Conservation (phyloP, 2,329 filamentous ascomycete species). For the Drechmeria coniospora region DNA sequence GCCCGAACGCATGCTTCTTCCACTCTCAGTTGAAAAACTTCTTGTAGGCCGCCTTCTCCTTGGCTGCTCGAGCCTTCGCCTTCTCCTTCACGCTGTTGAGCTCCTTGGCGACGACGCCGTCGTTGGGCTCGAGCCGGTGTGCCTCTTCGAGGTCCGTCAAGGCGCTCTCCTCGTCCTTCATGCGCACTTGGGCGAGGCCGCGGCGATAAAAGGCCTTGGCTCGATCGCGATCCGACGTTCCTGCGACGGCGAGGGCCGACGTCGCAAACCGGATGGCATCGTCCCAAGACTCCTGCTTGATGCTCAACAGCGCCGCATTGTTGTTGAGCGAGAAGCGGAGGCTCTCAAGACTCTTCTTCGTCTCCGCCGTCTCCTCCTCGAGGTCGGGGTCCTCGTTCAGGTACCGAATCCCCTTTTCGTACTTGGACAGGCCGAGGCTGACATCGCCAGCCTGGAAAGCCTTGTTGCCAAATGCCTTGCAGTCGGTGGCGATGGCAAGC, state of each 20-base stretch:
- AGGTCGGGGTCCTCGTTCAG: conserved; percentile 68
- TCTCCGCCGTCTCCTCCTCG: conserved; percentile 55
- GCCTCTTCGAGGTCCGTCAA: conserved; percentile 63
- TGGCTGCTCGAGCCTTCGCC: conserved; percentile 56
- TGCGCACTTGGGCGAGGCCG: conserved; percentile 55
- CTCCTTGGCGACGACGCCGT: conserved; percentile 62
- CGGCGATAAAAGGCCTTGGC: conserved; percentile 83
- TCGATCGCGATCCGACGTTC: conserved; percentile 58
- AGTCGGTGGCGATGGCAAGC: conserved; percentile 63
- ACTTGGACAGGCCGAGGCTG: conserved; percentile 66
- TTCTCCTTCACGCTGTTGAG: conserved; percentile 64
- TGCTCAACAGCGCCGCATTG: conserved; percentile 73
- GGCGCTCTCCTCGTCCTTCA: conserved; percentile 76
- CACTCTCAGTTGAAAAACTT: too few relatives aligned
- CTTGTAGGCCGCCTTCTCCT: conserved; percentile 84
- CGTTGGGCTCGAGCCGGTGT: conserved; percentile 55
- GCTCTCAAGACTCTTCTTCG: conserved; percentile 49
- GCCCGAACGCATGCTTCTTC: too few relatives aligned
- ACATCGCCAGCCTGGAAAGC: conserved; percentile 74
- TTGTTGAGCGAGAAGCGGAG: conserved; percentile 77
- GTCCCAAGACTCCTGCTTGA: conserved; percentile 60
- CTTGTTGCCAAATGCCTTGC: conserved; percentile 85
- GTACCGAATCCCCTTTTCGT: conserved; percentile 84
- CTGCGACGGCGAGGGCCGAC: conserved; percentile 53
- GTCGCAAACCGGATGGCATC: conserved; percentile 57